Evolutionary conservation across 495 filamentous ascomycete genomes (phyloP).

Genomic region (Talaromyces ruber): DNA sequence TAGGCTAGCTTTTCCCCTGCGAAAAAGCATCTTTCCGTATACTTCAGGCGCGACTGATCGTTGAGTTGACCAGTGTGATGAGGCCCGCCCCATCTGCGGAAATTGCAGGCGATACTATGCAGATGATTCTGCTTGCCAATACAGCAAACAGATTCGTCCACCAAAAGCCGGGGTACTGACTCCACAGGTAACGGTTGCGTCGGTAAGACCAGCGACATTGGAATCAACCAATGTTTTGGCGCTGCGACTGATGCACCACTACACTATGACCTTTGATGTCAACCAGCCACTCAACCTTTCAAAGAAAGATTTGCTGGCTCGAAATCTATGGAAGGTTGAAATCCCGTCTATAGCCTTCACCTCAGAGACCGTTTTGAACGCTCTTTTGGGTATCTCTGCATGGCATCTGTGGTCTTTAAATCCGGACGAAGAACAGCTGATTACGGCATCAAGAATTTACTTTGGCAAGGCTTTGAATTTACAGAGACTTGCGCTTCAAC

Average conservation of each 20-base stretch:
- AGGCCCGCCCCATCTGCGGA: constrained; percentile 1
- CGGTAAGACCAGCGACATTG: neutral
- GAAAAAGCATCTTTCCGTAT: neutral
- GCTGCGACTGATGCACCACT: constrained; percentile 5
- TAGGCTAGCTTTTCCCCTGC: neutral
- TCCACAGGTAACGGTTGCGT: neutral
- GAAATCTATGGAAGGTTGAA: constrained; percentile 1
- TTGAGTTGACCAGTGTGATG: constrained; percentile 1
- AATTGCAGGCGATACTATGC: constrained; percentile 2
- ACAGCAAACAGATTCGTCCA: neutral
- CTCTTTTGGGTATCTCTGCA: constrained; percentile 3
- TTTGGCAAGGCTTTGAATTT: constrained; percentile 2
- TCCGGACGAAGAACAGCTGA: neutral
- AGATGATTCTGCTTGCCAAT: neutral
- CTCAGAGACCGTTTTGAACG: neutral
- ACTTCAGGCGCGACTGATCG: neutral
- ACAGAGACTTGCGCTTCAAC: neutral
- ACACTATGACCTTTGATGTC: neutral
- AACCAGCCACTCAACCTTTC: neutral
- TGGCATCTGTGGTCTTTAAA: constrained; percentile 6
- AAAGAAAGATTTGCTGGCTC: neutral
- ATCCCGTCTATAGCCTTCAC: constrained; percentile 2
- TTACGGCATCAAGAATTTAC: neutral
- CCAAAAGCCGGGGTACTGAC: neutral
- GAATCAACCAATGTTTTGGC: neutral